Conservation (phyloP, 1,139 yeast species). For the Pneumocystis canis region DNA sequence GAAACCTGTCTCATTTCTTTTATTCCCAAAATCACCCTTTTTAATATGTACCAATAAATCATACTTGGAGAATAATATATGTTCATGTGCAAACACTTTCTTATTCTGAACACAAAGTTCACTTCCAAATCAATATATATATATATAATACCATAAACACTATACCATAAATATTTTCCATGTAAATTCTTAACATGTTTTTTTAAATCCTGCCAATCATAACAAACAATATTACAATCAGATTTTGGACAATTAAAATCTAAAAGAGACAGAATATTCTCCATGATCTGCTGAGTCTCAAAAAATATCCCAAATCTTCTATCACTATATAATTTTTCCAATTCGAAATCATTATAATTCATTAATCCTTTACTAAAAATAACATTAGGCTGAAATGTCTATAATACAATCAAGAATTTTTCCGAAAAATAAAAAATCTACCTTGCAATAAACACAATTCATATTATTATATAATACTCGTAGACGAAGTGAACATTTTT, state of each 20-base stretch:
- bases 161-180: constrained; percentile 38
- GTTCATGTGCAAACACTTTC: constrained; percentile 62
- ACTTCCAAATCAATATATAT: constrained; percentile 8
- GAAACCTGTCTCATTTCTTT: constrained; percentile 42
- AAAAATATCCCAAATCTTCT: constrained; percentile 23
- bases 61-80: constrained; percentile 45
- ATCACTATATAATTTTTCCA: constrained; percentile 24
- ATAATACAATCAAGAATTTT: not conserved
- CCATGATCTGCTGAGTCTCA: constrained; percentile 22
- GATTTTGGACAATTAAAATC: constrained; percentile 41
- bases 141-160: not conserved
- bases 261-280: constrained; percentile 39
- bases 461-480: constrained; percentile 63
- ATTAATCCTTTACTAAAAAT: constrained; percentile 42
- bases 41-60: constrained; percentile 57
- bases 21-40: constrained; percentile 34
- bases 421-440: constrained; percentile 1
- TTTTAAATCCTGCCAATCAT: constrained; percentile 41
- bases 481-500: constrained; percentile 67
- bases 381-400: constrained; percentile 43
- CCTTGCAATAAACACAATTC: constrained; percentile 60
- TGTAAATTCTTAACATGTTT: constrained; percentile 52
- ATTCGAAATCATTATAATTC: constrained; percentile 30
- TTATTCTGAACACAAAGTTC: constrained; percentile 61
- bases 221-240: constrained; percentile 31